Percentiles rank a stretch among this genome's conserved stretches.
These are phyloP conservation scores for Rhodocollybia butyracea DNA, from an alignment of 768 basidiomycete species.

Conservation along the genomic window DNA sequence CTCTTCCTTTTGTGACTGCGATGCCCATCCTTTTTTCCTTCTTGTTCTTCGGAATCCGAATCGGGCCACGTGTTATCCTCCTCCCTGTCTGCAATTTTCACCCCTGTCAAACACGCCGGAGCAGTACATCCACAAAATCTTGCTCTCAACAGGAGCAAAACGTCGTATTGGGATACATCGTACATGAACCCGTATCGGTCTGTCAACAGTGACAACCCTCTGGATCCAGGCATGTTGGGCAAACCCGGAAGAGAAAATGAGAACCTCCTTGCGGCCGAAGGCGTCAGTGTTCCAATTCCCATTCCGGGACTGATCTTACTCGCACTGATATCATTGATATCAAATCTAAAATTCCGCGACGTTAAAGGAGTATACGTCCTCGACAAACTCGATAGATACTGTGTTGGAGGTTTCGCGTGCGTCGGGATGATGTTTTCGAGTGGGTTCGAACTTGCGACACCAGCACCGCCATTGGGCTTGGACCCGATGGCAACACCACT, in stretches of 20 bases:
- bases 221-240: constrained; percentile 31
- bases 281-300: constrained; percentile 25
- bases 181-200: constrained; percentile 93
- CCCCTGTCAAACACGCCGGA: constrained; percentile 82
- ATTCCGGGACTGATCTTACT: constrained; percentile 22
- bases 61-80: constrained; percentile 79
- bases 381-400: constrained; percentile 55
- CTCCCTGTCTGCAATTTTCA: constrained; percentile 81
- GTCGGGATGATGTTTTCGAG: constrained; percentile 83
- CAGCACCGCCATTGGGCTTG: not conserved
- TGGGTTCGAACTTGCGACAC: constrained; percentile 46
- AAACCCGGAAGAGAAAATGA: constrained; percentile 33
- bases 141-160: constrained; percentile 70
- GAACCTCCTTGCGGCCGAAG: constrained; percentile 54
- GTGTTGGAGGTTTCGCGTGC: constrained; percentile 77
- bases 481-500: not conserved
- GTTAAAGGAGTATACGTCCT: constrained; percentile 72
- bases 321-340: constrained; percentile 29
- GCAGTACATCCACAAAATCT: constrained; percentile 71
- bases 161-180: constrained; percentile 78
- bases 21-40: constrained; percentile 21
- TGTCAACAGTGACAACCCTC: constrained; percentile 48
- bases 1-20: constrained; percentile 34
- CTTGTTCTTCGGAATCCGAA: constrained; percentile 46
- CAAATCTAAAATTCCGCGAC: constrained; percentile 70